phyloP scores from a whole-genome alignment of 306 rosid species.

The Casuarina cunninghamiana region DNA sequence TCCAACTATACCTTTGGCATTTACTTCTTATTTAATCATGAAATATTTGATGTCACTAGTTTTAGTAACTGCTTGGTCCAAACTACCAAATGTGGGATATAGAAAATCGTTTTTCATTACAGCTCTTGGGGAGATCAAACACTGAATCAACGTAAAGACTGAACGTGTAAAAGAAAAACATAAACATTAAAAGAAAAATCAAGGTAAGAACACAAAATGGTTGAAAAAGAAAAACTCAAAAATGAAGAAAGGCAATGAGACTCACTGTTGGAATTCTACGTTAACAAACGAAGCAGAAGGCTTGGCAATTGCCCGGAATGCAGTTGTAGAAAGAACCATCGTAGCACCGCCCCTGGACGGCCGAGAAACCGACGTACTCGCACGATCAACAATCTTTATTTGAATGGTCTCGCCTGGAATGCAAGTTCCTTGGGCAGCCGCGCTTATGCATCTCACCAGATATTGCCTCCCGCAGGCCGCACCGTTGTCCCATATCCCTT shows the following conservation, averaged over 20 bases:
- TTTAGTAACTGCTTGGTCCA: too few relatives aligned
- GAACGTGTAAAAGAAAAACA: too few relatives aligned
- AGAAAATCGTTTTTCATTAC: too few relatives aligned
- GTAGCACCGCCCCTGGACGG: conserved; percentile 41
- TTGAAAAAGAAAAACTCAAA: not conserved
- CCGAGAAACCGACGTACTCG: conserved; percentile 37
- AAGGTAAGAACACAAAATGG: not conserved
- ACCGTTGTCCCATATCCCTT: conserved; percentile 87
- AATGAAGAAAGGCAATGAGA: not conserved
- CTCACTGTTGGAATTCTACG: conserved; percentile 70
- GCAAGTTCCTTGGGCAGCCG: conserved; percentile 45
- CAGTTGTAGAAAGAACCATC: conserved; percentile 57
- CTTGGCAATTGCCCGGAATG: conserved; percentile 56
- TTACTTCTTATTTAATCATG: too few relatives aligned
- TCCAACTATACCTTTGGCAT: too few relatives aligned
- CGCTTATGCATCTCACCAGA: conserved; percentile 69
- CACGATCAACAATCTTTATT: conserved; percentile 72
- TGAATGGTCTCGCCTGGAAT: conserved; percentile 47
- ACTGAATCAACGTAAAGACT: too few relatives aligned
- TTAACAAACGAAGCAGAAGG: conserved; percentile 43
- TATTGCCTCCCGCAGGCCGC: conserved; percentile 79
- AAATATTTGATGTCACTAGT: too few relatives aligned
- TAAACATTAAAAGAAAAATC: too few relatives aligned
- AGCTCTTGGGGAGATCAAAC: too few relatives aligned
- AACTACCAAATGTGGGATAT: too few relatives aligned